Percentiles rank a stretch among this genome's conserved stretches.
Conservation (phyloP, 768 basidiomycete genomes). For the Trametes punicea region DNA sequence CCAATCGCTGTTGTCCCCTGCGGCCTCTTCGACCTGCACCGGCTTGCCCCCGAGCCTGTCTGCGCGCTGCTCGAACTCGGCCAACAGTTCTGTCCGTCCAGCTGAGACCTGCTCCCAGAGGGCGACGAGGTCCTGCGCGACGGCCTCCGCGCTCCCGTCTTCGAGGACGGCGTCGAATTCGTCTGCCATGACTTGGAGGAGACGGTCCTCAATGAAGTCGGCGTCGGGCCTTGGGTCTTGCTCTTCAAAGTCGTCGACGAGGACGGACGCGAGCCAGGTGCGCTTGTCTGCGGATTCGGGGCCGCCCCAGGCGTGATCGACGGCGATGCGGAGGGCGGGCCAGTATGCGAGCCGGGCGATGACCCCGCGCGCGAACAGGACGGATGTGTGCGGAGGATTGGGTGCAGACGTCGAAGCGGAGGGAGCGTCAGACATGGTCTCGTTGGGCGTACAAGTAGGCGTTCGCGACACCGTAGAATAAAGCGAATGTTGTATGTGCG, state of each 20-base stretch:
- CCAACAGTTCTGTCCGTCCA: conserved; percentile 49
- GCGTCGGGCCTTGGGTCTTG: conserved; percentile 49
- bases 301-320: conserved; percentile 86
- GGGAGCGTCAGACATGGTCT: conserved; percentile 19
- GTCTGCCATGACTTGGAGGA: conserved; percentile 81
- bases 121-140: conserved; percentile 68
- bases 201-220: conserved; percentile 74
- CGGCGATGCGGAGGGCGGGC: conserved; percentile 83
- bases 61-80: conserved; percentile 61
- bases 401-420: conserved; percentile 15
- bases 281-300: conserved; percentile 66
- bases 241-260: conserved; percentile 78
- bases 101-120: conserved; percentile 57
- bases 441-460: not conserved
- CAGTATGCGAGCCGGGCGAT: conserved; percentile 80
- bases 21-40: conserved; percentile 43
- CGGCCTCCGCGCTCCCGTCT: conserved; percentile 74
- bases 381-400: conserved; percentile 41
- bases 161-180: conserved; percentile 85
- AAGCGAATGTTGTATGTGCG: too few relatives aligned
- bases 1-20: conserved; percentile 40
- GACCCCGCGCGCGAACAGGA: conserved; percentile 85
- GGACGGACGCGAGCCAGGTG: conserved; percentile 77
- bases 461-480: too few relatives aligned
- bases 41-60: conserved; percentile 57